Percentiles rank a stretch among this genome's conserved stretches.
Evolutionary conservation across 805 yeast genomes (phyloP).

Genomic region (Candida maltosa): DNA sequence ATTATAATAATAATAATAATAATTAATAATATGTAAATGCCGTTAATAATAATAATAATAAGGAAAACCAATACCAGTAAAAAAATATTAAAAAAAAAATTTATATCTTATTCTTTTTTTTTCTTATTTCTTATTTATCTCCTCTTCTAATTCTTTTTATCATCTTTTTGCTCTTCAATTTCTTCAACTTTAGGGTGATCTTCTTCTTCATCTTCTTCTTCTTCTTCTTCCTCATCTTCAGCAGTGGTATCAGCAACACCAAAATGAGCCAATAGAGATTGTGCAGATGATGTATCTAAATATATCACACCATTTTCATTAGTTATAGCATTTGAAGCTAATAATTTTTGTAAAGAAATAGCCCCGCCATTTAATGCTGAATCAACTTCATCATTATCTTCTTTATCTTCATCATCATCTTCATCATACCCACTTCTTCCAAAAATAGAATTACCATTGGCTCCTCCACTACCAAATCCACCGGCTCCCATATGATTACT

Average conservation of each 20-base stretch:
- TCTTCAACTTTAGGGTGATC: slow-evolving; percentile 13
- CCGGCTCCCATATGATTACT: slow-evolving; percentile 11
- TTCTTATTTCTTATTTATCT: neutral
- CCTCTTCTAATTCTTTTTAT: neutral
- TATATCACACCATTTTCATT: slow-evolving; percentile 64
- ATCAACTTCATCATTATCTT: slow-evolving; percentile 21
- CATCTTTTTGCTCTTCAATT: slow-evolving; percentile 8
- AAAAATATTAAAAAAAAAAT: too few relatives aligned
- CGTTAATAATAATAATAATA: too few relatives aligned
- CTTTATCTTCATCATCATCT: slow-evolving; percentile 22
- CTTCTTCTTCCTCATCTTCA: slow-evolving; percentile 26
- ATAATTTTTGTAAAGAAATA: slow-evolving; percentile 41
- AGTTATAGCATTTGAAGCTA: slow-evolving; percentile 47
- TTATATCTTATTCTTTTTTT: neutral
- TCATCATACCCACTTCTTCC: slow-evolving; percentile 28
- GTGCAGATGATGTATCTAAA: slow-evolving; percentile 59
- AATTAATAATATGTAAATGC: too few relatives aligned
- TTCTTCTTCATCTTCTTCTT: slow-evolving; percentile 32
- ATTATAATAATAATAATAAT: too few relatives aligned
- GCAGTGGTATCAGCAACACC: slow-evolving; percentile 32
- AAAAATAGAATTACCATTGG: slow-evolving; percentile 19
- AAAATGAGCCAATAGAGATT: slow-evolving; percentile 57
- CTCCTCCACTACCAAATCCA: slow-evolving; percentile 1
- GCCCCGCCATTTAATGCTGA: slow-evolving; percentile 29
- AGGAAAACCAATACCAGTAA: neutral